Percentiles rank a stretch among this genome's conserved stretches.
Evolutionary conservation across 441 rosid species (phyloP).

Genomic region (Bruguiera hainesii): DNA sequence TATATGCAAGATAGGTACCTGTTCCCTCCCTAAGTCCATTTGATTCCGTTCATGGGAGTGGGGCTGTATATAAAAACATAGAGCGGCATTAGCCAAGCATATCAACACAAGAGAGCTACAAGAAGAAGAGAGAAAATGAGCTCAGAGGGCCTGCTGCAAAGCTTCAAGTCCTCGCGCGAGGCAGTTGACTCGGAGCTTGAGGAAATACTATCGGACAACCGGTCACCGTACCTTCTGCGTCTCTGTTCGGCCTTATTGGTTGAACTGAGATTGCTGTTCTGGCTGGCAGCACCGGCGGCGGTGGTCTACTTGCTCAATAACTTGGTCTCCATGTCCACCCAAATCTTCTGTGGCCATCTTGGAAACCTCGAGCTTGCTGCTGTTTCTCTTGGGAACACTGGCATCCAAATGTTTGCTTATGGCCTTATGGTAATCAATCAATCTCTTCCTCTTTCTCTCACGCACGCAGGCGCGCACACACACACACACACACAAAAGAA

Average conservation of each 20-base stretch:
- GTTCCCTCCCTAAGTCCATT: too few relatives aligned
- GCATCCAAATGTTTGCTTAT: constrained; percentile 41
- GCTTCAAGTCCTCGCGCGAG: constrained; percentile 13
- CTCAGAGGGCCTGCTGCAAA: constrained; percentile 30
- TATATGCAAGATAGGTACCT: too few relatives aligned
- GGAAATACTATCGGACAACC: constrained; percentile 36
- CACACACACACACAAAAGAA: too few relatives aligned
- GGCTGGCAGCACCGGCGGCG: constrained; percentile 54
- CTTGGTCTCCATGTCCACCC: constrained; percentile 47
- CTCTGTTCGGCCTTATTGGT: constrained; percentile 41
- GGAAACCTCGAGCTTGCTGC: constrained; percentile 37
- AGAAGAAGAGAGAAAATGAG: neutral
- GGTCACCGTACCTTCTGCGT: constrained; percentile 29
- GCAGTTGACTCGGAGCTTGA: constrained; percentile 41
- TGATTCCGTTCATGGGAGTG: too few relatives aligned
- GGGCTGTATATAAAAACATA: too few relatives aligned
- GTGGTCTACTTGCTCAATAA: constrained; percentile 53
- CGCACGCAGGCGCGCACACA: too few relatives aligned
- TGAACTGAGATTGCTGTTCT: constrained; percentile 48
- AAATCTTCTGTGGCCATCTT: constrained; percentile 52
- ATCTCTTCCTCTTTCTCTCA: neutral
- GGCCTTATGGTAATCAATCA: constrained; percentile 65
- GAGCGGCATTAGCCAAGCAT: too few relatives aligned
- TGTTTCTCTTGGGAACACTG: constrained; percentile 33
- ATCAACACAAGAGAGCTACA: too few relatives aligned